Percentiles rank a stretch among this genome's conserved stretches.
Conservation (phyloP, 768 basidiomycete genomes). For the Gloeostereum incarnatum region DNA sequence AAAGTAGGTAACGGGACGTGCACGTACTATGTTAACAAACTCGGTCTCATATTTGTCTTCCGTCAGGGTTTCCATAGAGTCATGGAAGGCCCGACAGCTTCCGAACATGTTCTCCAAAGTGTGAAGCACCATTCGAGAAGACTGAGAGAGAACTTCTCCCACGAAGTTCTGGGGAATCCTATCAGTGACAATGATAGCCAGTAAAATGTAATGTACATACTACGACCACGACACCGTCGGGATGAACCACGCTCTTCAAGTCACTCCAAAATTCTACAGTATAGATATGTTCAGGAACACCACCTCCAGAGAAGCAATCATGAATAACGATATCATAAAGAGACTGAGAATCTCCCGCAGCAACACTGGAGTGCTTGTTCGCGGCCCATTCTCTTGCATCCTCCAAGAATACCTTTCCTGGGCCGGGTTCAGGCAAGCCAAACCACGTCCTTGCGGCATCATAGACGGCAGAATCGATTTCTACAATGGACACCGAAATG, state of each 20-base stretch:
- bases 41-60: constrained; percentile 39
- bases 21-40: constrained; percentile 67
- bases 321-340: constrained; percentile 73
- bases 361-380: constrained; percentile 20
- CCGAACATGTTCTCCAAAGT: constrained; percentile 69
- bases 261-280: constrained; percentile 78
- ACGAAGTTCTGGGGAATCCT: constrained; percentile 61
- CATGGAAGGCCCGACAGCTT: constrained; percentile 80
- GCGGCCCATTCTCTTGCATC: constrained; percentile 74
- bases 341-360: constrained; percentile 14
- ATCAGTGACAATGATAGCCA: neutral
- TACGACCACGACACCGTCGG: constrained; percentile 72
- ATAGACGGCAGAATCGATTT: constrained; percentile 90
- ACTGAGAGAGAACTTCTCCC: constrained; percentile 53
- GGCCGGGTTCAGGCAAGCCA: constrained; percentile 57
- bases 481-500: constrained; percentile 74
- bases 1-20: neutral
- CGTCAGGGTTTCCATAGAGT: constrained; percentile 35
- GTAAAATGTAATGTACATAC: constrained; percentile 33
- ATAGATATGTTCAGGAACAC: constrained; percentile 81
- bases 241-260: constrained; percentile 50
- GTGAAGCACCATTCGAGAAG: constrained; percentile 54
- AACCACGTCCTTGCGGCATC: constrained; percentile 74
- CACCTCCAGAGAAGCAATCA: constrained; percentile 92
- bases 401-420: constrained; percentile 55